Evolutionary conservation across 768 basidiomycete genomes (phyloP).

Genomic region (Hirschioporus abietinus): DNA sequence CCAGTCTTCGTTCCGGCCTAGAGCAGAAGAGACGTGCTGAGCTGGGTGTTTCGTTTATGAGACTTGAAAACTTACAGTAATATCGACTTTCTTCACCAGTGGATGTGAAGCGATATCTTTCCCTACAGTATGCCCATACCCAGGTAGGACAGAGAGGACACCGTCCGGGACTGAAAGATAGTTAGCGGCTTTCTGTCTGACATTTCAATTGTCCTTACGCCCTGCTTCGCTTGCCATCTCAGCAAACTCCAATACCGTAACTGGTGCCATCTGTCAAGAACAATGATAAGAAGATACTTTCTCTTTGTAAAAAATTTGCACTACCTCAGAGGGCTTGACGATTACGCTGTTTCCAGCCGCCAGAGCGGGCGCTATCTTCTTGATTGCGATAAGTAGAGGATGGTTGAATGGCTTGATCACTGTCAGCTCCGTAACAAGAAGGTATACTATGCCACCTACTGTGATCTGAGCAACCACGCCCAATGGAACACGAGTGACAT

Average conservation of each 20-base stretch:
- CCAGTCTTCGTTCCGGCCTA: slow-evolving; percentile 80
- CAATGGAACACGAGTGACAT: slow-evolving; percentile 72
- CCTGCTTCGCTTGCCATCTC: slow-evolving; percentile 61
- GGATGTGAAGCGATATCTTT: slow-evolving; percentile 60
- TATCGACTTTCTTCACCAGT: slow-evolving; percentile 71
- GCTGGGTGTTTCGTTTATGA: background rate
- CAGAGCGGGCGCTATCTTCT: slow-evolving; percentile 82
- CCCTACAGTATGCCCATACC: slow-evolving; percentile 61
- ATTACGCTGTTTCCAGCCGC: slow-evolving; percentile 83
- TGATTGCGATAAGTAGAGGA: slow-evolving; percentile 81
- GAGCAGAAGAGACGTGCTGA: slow-evolving; percentile 1
- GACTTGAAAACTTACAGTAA: slow-evolving; percentile 51
- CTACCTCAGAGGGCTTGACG: slow-evolving; percentile 76
- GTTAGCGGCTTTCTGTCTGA: background rate
- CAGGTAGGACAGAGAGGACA: slow-evolving; percentile 70
- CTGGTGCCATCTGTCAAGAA: slow-evolving; percentile 56
- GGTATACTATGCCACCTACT: slow-evolving; percentile 31
- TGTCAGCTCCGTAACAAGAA: slow-evolving; percentile 2
- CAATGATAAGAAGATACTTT: slow-evolving; percentile 5
- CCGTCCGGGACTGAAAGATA: slow-evolving; percentile 59
- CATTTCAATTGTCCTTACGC: slow-evolving; percentile 14
- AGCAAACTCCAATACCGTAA: slow-evolving; percentile 75
- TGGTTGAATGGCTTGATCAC: slow-evolving; percentile 75
- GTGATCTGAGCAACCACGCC: slow-evolving; percentile 91
- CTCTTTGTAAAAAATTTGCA: slow-evolving; percentile 11